A percentile compares a stretch with the other conserved stretches of the same genome.
Conservation (phyloP, 345 rosid genomes). For the Aurinia saxatilis region DNA sequence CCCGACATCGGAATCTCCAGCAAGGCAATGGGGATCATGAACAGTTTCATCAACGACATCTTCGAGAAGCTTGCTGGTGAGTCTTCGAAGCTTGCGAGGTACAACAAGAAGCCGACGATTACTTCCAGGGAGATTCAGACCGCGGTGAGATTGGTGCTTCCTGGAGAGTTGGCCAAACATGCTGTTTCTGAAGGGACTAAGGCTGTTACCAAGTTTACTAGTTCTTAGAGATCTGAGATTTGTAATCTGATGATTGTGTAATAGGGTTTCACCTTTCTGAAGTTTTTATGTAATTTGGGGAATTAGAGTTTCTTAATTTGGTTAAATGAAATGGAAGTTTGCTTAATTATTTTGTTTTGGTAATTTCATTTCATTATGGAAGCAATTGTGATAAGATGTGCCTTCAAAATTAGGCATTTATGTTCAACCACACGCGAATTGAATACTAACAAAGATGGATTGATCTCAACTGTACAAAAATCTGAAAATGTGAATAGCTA, state of each 20-base stretch:
- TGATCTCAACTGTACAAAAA: too few species aligned
- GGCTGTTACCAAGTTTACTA: slow-evolving; percentile 28
- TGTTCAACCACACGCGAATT: too few species aligned
- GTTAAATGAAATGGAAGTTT: not conserved
- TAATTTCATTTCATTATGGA: not conserved
- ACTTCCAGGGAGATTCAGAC: slow-evolving; percentile 48
- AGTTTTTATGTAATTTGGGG: not conserved
- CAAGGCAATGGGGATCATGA: slow-evolving; percentile 34
- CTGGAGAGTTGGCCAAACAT: slow-evolving; percentile 28
- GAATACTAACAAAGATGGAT: too few species aligned
- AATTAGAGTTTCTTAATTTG: not conserved
- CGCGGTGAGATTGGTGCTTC: slow-evolving; percentile 24
- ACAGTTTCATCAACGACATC: slow-evolving; percentile 34
- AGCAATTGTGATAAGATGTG: too few species aligned
- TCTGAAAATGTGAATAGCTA: too few species aligned
- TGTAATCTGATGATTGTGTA: not conserved
- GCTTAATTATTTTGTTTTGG: not conserved
- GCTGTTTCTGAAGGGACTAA: slow-evolving; percentile 31
- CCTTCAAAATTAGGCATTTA: too few species aligned
- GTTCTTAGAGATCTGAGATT: slow-evolving; percentile 2
- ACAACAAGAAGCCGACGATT: slow-evolving; percentile 59
- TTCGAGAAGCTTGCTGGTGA: slow-evolving; percentile 55
- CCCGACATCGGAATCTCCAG: slow-evolving; percentile 41
- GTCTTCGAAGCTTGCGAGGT: slow-evolving; percentile 46
- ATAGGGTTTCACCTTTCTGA: not conserved